Evolutionary conservation across 1,284 basidiomycete species (phyloP).

Genomic region (Grifola frondosa): DNA sequence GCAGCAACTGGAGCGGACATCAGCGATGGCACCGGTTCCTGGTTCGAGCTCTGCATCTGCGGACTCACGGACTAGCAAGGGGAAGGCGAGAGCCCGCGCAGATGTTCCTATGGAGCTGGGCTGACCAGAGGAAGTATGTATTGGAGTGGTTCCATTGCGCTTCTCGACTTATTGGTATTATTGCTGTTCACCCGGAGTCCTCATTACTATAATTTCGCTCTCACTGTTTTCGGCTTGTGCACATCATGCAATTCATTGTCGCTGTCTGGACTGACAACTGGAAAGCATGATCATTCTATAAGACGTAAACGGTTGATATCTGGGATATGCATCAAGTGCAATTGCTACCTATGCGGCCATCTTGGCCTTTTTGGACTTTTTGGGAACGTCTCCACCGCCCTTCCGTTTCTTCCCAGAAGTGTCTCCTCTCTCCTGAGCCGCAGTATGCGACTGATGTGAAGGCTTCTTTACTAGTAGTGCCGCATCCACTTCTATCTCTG

Average conservation of each 20-base stretch:
- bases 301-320: not conserved
- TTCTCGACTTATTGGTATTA: slow-evolving; percentile 25
- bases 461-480: slow-evolving; percentile 22
- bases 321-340: not conserved
- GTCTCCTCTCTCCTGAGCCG: slow-evolving; percentile 21
- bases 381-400: slow-evolving; percentile 36
- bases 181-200: slow-evolving; percentile 27
- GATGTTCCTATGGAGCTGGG: slow-evolving; percentile 27
- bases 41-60: slow-evolving; percentile 11
- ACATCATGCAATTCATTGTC: slow-evolving; percentile 3
- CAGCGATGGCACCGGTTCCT: slow-evolving; percentile 3
- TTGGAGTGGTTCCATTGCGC: slow-evolving; percentile 1
- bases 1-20: slow-evolving; percentile 38
- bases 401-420: slow-evolving; percentile 46
- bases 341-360: slow-evolving; percentile 22
- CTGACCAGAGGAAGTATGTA: slow-evolving; percentile 9
- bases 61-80: slow-evolving; percentile 38
- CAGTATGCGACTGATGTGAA: slow-evolving; percentile 24
- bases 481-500: slow-evolving; percentile 22
- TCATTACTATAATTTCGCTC: slow-evolving; percentile 38
- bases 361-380: slow-evolving; percentile 44
- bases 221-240: slow-evolving; percentile 13
- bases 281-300: not conserved
- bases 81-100: slow-evolving; percentile 40
- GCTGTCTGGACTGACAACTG: not conserved